Evolutionary conservation across 2,329 filamentous ascomycete species (phyloP).

Genomic region (Cucurbitaria berberidis): DNA sequence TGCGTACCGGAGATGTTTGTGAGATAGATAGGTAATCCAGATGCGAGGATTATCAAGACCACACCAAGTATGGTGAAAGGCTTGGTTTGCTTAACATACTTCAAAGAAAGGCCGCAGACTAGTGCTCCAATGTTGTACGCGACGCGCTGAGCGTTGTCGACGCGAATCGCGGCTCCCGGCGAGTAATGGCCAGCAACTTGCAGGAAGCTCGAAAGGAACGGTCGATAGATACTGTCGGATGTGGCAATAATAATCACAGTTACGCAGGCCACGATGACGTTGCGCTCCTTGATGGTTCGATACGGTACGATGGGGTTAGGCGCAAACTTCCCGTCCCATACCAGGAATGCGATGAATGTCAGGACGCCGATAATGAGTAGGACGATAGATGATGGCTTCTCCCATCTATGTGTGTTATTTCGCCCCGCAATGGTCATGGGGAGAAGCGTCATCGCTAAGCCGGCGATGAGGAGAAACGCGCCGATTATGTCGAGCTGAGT

Average conservation of each 20-base stretch:
- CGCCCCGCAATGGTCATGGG: neutral
- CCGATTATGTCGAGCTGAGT: neutral
- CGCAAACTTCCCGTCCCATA: neutral
- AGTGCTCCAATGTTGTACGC: neutral
- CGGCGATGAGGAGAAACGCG: neutral
- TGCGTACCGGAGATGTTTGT: neutral
- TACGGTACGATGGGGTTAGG: neutral
- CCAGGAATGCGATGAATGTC: neutral
- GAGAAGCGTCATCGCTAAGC: neutral
- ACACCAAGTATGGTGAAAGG: neutral
- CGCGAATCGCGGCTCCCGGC: neutral
- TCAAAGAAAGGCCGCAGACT: neutral
- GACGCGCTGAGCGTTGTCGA: neutral
- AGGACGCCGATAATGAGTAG: neutral
- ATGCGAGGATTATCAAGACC: neutral
- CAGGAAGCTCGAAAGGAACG: neutral
- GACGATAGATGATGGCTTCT: neutral
- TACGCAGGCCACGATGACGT: neutral
- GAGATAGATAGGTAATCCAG: neutral
- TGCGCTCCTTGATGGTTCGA: neutral
- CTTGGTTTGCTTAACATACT: neutral
- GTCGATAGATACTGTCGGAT: neutral
- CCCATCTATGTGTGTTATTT: neutral
- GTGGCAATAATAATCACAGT: neutral
- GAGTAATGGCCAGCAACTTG: neutral